These are phyloP conservation scores for Entoloma clypeatum DNA, from an alignment of 1,284 basidiomycete species.

Conservation along the genomic window DNA sequence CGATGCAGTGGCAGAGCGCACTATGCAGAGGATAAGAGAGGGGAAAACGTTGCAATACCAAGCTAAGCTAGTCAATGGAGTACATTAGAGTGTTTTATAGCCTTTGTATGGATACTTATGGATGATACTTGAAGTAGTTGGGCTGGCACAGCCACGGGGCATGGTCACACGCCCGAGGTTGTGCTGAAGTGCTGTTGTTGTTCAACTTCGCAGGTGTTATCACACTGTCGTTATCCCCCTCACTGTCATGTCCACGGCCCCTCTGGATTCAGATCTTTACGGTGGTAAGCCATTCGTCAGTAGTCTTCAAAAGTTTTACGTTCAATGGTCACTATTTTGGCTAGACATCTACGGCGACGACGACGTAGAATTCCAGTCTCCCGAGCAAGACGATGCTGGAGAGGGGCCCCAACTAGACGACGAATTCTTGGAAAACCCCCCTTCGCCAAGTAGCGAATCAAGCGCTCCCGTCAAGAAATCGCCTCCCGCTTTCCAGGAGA, in stretches of 20 bases:
- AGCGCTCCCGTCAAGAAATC: conserved; percentile 13
- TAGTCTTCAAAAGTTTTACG: background rate
- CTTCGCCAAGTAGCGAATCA: conserved; percentile 14
- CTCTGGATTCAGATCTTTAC: conserved; percentile 38
- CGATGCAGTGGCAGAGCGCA: conserved; percentile 76
- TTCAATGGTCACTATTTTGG: conserved; percentile 1
- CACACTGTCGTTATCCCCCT: no score
- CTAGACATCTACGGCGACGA: conserved; percentile 43
- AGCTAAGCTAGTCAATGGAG: conserved; percentile 28
- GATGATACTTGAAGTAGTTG: no score
- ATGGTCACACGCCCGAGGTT: no score
- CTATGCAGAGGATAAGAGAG: conserved; percentile 54
- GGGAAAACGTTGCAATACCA: conserved; percentile 25
- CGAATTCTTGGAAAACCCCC: conserved; percentile 9
- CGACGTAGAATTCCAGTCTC: conserved; percentile 26
- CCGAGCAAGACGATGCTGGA: conserved; percentile 15
- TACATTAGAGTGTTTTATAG: no score
- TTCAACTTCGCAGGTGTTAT: no score
- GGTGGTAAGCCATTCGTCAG: conserved; percentile 28
- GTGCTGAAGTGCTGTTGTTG: no score
- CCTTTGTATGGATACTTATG: no score
- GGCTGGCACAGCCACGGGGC: no score
- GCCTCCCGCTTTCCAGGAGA: conserved; percentile 17
- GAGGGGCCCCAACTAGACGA: conserved; percentile 11
- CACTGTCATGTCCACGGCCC: conserved; percentile 30